Conservation (phyloP, 768 basidiomycete genomes). For the Termitomyces sp. region DNA sequence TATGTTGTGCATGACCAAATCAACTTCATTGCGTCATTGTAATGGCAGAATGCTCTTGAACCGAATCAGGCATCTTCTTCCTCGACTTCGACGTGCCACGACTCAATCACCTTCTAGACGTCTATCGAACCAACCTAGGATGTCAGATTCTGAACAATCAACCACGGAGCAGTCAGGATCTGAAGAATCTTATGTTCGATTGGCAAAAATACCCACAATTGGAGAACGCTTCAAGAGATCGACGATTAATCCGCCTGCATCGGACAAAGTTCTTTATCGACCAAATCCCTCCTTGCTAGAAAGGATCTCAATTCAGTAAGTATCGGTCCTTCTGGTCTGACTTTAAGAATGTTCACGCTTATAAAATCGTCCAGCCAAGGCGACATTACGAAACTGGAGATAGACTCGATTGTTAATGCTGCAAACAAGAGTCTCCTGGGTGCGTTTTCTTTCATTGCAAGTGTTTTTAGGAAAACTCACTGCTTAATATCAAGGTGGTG, state of each 20-base stretch:
- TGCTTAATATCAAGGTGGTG: conserved; percentile 56
- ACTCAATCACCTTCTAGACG: not conserved
- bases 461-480: not conserved
- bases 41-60: not conserved
- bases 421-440: conserved; percentile 73
- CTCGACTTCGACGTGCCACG: not conserved
- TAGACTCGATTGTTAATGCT: conserved; percentile 81
- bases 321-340: not conserved
- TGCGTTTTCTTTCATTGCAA: conserved; percentile 23
- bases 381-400: conserved; percentile 69
- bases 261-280: conserved; percentile 33
- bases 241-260: conserved; percentile 32
- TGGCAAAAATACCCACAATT: conserved; percentile 56
- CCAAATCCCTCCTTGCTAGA: conserved; percentile 40
- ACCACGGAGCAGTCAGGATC: not conserved
- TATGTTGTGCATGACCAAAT: not conserved
- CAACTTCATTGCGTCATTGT: not conserved
- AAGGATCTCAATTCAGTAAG: conserved; percentile 69
- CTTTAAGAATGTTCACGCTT: not conserved
- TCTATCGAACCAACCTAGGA: not conserved
- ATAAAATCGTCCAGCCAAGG: conserved; percentile 50
- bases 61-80: conserved; percentile 1
- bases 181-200: conserved; percentile 20
- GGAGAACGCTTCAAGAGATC: conserved; percentile 45
- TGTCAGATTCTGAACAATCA: conserved; percentile 6